A percentile compares a stretch with the other conserved stretches of the same genome.
Conservation (phyloP, 1,284 basidiomycete species). For the Anthracocystis panici-leucophaei region DNA sequence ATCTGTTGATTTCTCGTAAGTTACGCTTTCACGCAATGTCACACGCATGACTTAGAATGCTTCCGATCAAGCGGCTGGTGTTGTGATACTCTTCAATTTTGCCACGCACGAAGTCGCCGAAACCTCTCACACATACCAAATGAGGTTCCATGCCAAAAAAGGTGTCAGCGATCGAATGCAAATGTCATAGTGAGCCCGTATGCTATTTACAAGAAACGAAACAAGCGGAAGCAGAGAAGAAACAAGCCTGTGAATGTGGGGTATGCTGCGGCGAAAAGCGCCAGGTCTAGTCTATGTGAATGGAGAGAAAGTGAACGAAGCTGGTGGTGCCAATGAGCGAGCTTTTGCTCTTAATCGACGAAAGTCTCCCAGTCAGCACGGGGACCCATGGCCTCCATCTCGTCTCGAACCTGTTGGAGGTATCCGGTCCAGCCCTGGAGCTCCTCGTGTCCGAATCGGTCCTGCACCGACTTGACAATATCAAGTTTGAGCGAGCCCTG, state of each 20-base stretch:
- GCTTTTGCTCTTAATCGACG: constrained; percentile 21
- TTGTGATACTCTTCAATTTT: too few relatives aligned
- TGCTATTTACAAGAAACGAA: too few relatives aligned
- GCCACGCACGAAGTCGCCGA: too few relatives aligned
- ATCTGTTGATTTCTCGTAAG: constrained; percentile 1
- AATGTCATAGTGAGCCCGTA: too few relatives aligned
- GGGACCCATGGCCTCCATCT: constrained; percentile 46
- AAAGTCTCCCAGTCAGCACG: constrained; percentile 47
- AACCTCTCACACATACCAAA: too few relatives aligned
- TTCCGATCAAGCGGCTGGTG: neutral
- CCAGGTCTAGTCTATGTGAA: constrained; percentile 4
- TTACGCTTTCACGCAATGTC: neutral
- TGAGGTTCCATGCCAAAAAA: too few relatives aligned
- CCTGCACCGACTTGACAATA: constrained; percentile 34
- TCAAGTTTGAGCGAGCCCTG: constrained; percentile 26
- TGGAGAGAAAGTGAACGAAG: neutral
- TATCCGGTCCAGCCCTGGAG: constrained; percentile 40
- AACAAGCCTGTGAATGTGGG: constrained; percentile 1
- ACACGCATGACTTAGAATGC: neutral
- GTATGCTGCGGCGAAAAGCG: constrained; percentile 5
- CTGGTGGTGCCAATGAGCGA: neutral
- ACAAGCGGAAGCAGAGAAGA: neutral
- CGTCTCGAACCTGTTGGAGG: constrained; percentile 34
- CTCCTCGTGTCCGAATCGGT: constrained; percentile 19
- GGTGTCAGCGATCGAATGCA: neutral